phyloP scores from a whole-genome alignment of 345 rosid species.

The Pistacia vera region DNA sequence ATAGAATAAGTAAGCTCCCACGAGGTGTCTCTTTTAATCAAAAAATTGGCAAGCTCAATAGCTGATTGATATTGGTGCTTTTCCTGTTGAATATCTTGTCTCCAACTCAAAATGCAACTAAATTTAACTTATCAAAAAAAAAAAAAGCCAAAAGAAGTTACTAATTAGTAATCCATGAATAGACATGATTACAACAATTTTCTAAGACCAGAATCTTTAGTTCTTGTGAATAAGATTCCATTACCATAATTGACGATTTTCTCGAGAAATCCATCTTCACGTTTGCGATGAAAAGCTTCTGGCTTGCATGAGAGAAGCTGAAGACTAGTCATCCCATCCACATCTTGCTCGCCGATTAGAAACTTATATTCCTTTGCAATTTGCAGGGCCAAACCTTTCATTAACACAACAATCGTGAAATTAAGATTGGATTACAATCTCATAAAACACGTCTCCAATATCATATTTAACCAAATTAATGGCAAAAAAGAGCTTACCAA shows the following conservation, averaged over 20 bases:
- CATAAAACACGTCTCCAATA: no score
- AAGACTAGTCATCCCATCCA: conserved; percentile 23
- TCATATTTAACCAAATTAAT: no score
- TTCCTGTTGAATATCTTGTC: background rate
- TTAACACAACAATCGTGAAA: no score
- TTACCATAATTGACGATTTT: background rate
- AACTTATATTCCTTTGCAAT: conserved; percentile 4
- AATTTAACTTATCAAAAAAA: conserved; percentile 13
- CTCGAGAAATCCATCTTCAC: background rate
- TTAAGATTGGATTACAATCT: no score
- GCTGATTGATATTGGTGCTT: conserved; percentile 3
- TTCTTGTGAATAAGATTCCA: no score
- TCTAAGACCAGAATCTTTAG: background rate
- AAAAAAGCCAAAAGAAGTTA: background rate
- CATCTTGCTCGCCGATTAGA: conserved; percentile 2
- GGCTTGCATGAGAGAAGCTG: conserved; percentile 19
- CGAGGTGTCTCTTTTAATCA: conserved; percentile 23
- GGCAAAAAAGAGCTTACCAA: conserved; percentile 5
- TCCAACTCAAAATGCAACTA: background rate
- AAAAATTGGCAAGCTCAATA: conserved; percentile 14
- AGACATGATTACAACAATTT: background rate
- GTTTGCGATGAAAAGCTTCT: conserved; percentile 2
- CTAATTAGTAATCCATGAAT: background rate
- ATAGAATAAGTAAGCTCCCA: conserved; percentile 11
- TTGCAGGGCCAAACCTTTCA: conserved; percentile 4